Conservation (phyloP, 2,329 filamentous ascomycete genomes). For the Scedosporium dehoogii region DNA sequence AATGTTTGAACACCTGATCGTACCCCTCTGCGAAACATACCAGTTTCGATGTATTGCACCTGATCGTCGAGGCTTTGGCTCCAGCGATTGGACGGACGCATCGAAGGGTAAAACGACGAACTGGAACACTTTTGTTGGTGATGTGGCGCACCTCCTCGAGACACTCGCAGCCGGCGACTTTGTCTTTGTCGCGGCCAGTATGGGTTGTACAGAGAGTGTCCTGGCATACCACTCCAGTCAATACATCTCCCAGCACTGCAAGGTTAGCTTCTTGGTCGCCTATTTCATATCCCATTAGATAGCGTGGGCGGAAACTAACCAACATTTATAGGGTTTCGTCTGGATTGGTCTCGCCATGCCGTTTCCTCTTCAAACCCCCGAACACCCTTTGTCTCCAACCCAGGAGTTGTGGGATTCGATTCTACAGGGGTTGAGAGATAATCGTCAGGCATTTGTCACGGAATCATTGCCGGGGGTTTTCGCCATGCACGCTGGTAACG, state of each 20-base stretch:
- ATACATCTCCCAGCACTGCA: background rate
- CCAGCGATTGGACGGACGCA: background rate
- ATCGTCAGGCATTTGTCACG: background rate
- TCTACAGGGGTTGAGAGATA: background rate
- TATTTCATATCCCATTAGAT: too few species aligned
- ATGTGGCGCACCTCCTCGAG: background rate
- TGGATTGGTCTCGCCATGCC: slow-evolving; percentile 4
- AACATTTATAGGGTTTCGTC: slow-evolving; percentile 1
- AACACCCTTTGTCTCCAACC: background rate
- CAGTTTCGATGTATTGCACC: slow-evolving; percentile 1
- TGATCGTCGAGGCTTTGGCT: slow-evolving; percentile 1
- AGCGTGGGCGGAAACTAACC: background rate
- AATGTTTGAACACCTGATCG: background rate
- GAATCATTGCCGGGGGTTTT: background rate
- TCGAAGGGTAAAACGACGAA: background rate
- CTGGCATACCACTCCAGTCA: slow-evolving; percentile 1
- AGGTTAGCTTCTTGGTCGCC: background rate
- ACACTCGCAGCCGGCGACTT: background rate
- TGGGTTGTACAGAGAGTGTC: slow-evolving; percentile 2
- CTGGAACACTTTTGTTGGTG: background rate
- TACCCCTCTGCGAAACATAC: slow-evolving; percentile 1
- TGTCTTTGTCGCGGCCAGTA: slow-evolving; percentile 3
- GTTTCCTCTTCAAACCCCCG: background rate
- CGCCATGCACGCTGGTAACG: background rate
- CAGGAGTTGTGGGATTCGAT: slow-evolving; percentile 3